Conservation (phyloP, 2,329 filamentous ascomycete species). For the Didymella glomerata region DNA sequence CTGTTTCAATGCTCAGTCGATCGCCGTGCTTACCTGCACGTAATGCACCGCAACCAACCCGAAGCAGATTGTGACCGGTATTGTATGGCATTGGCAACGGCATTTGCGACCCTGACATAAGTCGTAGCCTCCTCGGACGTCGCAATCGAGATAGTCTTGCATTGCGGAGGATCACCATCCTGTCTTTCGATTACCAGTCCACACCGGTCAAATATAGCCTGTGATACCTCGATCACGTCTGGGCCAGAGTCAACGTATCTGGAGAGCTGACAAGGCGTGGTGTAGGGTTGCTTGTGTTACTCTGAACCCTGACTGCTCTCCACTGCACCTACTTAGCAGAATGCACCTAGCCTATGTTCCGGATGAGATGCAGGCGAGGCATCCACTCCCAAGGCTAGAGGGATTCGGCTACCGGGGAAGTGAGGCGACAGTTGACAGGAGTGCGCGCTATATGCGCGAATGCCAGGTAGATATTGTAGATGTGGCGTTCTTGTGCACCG, state of each 20-base stretch:
- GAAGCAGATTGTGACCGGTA: constrained; percentile 3
- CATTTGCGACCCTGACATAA: constrained; percentile 9
- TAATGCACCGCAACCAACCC: constrained; percentile 12
- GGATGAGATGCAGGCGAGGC: constrained; percentile 1
- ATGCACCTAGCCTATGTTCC: constrained; percentile 9
- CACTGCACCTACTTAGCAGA: constrained; percentile 3
- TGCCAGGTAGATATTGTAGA: neutral
- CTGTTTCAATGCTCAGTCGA: constrained; percentile 17
- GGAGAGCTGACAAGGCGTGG: constrained; percentile 1
- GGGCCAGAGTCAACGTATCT: constrained; percentile 1
- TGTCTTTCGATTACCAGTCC: constrained; percentile 1
- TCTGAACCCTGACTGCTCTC: neutral
- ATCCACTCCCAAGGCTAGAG: constrained; percentile 14
- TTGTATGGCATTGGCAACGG: constrained; percentile 8
- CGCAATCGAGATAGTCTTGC: constrained; percentile 6
- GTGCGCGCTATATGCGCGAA: constrained; percentile 11
- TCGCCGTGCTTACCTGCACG: constrained; percentile 19
- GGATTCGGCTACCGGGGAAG: constrained; percentile 11
- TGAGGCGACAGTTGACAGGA: constrained; percentile 8
- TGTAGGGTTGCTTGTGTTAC: constrained; percentile 5
- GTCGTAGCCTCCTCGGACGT: neutral
- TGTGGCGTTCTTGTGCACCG: constrained; percentile 4
- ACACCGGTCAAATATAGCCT: constrained; percentile 4
- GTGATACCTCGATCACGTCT: constrained; percentile 12
- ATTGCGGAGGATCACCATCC: constrained; percentile 5